A percentile compares a stretch with the other conserved stretches of the same genome.
phyloP scores from a whole-genome alignment of 2,329 filamentous ascomycete genomes.

The Beauveria scarabaeidicola region DNA sequence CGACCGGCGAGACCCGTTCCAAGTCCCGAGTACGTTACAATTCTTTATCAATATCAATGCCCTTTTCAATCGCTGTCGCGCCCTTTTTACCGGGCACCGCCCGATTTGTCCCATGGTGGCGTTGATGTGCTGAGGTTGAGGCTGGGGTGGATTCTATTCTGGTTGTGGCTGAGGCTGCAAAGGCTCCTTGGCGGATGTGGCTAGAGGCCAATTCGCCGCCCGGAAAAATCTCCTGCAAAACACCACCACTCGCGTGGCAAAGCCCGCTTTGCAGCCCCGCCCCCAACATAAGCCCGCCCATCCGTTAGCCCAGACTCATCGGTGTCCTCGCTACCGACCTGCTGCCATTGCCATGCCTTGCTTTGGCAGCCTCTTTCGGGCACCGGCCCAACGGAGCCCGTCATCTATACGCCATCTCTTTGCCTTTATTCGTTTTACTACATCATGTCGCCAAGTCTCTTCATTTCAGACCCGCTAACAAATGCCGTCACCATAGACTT shows the following conservation, averaged over 20 bases:
- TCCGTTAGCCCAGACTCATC: background rate
- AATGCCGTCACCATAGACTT: conserved; percentile 31
- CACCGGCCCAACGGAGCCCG: background rate
- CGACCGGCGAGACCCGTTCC: conserved; percentile 73
- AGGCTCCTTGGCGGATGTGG: no score
- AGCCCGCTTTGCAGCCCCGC: background rate
- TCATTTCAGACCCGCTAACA: background rate
- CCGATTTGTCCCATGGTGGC: no score
- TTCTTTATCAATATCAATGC: background rate
- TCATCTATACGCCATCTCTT: background rate
- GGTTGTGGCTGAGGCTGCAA: no score
- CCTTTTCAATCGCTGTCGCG: no score
- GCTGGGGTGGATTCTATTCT: no score
- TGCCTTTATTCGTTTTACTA: background rate
- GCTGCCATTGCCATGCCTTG: background rate
- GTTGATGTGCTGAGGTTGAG: no score
- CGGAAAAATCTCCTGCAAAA: no score
- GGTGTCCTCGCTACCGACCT: conserved; percentile 2
- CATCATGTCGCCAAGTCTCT: background rate
- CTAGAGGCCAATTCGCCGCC: no score
- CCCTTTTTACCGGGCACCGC: no score
- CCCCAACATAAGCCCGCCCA: background rate
- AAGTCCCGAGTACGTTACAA: conserved; percentile 79
- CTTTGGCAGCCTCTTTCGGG: background rate
- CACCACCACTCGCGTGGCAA: no score